These are phyloP conservation scores for Serendipita sp. DNA, from an alignment of 768 basidiomycete species.

Conservation along the genomic window DNA sequence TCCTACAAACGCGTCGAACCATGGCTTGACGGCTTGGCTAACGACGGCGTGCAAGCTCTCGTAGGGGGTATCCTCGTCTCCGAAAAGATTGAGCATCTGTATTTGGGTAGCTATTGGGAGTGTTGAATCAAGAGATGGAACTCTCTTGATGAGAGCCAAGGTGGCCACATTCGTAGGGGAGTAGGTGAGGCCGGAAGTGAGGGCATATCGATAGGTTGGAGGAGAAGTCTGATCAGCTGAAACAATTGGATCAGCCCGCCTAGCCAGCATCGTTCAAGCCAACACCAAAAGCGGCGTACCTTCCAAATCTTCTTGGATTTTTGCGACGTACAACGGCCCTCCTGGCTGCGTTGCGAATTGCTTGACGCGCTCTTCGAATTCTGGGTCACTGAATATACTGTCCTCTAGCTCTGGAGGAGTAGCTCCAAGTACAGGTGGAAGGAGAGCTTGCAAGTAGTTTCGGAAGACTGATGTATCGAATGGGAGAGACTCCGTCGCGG, in stretches of 20 bases:
- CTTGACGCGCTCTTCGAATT: conserved; percentile 57
- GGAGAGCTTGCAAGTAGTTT: conserved; percentile 48
- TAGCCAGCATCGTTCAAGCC: not conserved
- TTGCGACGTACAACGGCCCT: conserved; percentile 68
- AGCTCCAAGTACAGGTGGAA: conserved; percentile 75
- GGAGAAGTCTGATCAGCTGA: conserved; percentile 36
- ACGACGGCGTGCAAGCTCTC: conserved; percentile 92
- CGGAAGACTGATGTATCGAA: conserved; percentile 61
- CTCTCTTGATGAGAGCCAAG: conserved; percentile 88
- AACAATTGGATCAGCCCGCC: conserved; percentile 2
- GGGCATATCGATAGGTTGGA: conserved; percentile 45
- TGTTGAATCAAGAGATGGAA: conserved; percentile 62
- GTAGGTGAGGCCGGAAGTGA: conserved; percentile 62
- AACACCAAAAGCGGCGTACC: conserved; percentile 26
- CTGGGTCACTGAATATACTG: conserved; percentile 44
- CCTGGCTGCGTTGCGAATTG: conserved; percentile 63
- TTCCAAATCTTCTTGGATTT: conserved; percentile 56
- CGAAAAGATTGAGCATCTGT: conserved; percentile 84
- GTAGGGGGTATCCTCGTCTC: conserved; percentile 78
- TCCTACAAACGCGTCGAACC: conserved; percentile 96
- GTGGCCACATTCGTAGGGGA: conserved; percentile 66
- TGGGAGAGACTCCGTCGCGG: conserved; percentile 17
- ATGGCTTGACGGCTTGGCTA: conserved; percentile 89
- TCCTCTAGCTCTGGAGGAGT: conserved; percentile 43
- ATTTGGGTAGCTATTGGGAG: conserved; percentile 69